Evolutionary conservation across 805 yeast genomes (phyloP).

Genomic region (Cyberlindnera mrakii): DNA sequence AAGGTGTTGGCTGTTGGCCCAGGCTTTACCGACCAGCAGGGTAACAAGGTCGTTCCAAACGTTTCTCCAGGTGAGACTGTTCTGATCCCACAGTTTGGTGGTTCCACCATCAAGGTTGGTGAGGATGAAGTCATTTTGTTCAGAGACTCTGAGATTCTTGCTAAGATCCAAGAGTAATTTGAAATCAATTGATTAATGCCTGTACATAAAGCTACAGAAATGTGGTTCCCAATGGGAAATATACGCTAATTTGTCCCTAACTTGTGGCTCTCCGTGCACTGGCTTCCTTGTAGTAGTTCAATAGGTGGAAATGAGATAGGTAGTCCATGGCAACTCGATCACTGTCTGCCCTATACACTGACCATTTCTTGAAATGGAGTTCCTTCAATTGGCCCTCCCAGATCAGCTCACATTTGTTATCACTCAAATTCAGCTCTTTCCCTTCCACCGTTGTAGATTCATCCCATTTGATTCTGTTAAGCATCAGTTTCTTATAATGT

Average conservation of each 20-base stretch:
- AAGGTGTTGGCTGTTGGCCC: slow-evolving; percentile 94
- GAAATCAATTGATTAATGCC: slow-evolving; percentile 1
- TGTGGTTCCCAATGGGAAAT: background rate
- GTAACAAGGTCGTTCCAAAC: slow-evolving; percentile 63
- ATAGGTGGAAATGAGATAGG: slow-evolving; percentile 46
- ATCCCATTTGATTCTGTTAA: slow-evolving; percentile 65
- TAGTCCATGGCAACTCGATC: slow-evolving; percentile 41
- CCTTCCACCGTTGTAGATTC: slow-evolving; percentile 32
- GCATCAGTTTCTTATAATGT: slow-evolving; percentile 58
- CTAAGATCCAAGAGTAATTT: slow-evolving; percentile 68
- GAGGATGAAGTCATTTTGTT: slow-evolving; percentile 75
- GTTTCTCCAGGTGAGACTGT: slow-evolving; percentile 92
- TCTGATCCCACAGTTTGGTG: slow-evolving; percentile 91
- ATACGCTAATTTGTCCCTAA: background rate
- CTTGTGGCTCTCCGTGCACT: slow-evolving; percentile 1
- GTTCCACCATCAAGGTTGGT: slow-evolving; percentile 80
- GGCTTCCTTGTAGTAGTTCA: slow-evolving; percentile 51
- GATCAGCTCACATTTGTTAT: slow-evolving; percentile 41
- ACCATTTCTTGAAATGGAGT: slow-evolving; percentile 62
- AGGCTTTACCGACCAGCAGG: slow-evolving; percentile 73
- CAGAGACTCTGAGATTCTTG: slow-evolving; percentile 93
- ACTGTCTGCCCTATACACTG: slow-evolving; percentile 48
- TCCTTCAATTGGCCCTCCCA: slow-evolving; percentile 69
- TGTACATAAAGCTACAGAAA: slow-evolving; percentile 6
- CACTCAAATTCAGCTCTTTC: slow-evolving; percentile 30